phyloP scores from a whole-genome alignment of 139 green algal genomes.

The Pleodorina starrii region DNA sequence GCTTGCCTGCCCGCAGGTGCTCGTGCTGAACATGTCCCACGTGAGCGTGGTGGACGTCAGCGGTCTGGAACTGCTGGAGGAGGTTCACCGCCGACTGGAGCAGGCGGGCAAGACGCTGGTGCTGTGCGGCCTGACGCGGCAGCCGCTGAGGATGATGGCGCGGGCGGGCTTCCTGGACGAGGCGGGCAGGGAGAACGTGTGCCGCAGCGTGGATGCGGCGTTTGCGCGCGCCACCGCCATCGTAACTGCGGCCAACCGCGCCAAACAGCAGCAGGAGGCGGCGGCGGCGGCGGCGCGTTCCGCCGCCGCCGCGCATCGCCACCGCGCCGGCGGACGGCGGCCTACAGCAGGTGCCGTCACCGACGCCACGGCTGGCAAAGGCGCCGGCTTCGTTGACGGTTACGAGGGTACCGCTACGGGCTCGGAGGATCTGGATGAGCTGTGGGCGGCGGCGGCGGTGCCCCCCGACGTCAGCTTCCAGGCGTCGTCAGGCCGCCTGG shows the following conservation, averaged over 20 bases:
- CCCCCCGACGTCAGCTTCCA: neutral
- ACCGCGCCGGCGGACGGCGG: neutral
- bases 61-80: slow-evolving; percentile 55
- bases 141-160: slow-evolving; percentile 55
- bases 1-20: slow-evolving; percentile 20
- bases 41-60: slow-evolving; percentile 49
- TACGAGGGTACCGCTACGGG: neutral
- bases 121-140: slow-evolving; percentile 50
- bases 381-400: neutral
- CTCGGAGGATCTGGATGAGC: neutral
- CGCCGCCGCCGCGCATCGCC: neutral
- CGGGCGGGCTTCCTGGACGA: slow-evolving; percentile 53
- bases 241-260: slow-evolving; percentile 11
- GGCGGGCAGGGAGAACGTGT: slow-evolving; percentile 53
- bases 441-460: slow-evolving; percentile 7
- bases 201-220: slow-evolving; percentile 37
- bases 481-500: neutral
- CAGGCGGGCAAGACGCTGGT: slow-evolving; percentile 48
- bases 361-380: neutral
- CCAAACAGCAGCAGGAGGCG: neutral
- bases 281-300: neutral
- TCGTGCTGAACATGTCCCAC: slow-evolving; percentile 55
- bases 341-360: neutral
- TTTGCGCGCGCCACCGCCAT: slow-evolving; percentile 33
- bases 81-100: neutral